Conservation (phyloP, 1,284 basidiomycete genomes). For the Puccinia coronata region DNA sequence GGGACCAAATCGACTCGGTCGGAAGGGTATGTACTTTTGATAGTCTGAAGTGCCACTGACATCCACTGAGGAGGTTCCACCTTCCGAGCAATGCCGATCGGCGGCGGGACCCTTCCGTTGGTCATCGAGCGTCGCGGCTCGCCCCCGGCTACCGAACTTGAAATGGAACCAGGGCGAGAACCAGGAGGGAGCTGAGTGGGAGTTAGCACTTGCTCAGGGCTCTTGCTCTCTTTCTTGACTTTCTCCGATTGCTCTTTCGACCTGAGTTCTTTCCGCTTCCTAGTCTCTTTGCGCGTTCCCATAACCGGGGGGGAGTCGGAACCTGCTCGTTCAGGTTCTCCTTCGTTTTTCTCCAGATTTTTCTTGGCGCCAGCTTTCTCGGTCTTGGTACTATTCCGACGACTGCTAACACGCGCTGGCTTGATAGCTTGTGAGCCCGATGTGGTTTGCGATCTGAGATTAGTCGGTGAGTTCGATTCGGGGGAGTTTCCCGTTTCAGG, state of each 20-base stretch:
- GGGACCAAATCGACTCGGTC: slow-evolving; percentile 47
- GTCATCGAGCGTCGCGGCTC: slow-evolving; percentile 16
- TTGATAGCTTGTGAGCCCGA: slow-evolving; percentile 18
- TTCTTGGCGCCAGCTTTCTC: slow-evolving; percentile 11
- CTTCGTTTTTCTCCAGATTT: background rate
- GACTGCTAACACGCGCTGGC: slow-evolving; percentile 23
- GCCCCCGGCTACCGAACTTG: background rate
- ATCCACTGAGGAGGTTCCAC: slow-evolving; percentile 44
- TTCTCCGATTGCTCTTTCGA: slow-evolving; percentile 13
- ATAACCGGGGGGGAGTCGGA: background rate
- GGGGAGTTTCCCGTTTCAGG: slow-evolving; percentile 19
- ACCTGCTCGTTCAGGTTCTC: background rate
- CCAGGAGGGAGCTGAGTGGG: background rate
- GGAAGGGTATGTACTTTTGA: slow-evolving; percentile 17
- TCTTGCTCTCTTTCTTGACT: slow-evolving; percentile 18
- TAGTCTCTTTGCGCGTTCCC: background rate
- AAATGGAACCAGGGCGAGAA: slow-evolving; percentile 4
- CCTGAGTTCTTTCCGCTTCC: slow-evolving; percentile 23
- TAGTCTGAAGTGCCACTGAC: background rate
- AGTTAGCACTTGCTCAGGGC: background rate
- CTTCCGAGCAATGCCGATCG: background rate
- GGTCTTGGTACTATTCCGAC: slow-evolving; percentile 23
- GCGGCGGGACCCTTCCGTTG: slow-evolving; percentile 6
- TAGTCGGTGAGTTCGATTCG: slow-evolving; percentile 27
- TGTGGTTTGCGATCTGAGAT: slow-evolving; percentile 13